Base-by-base conservation (phyloP, 305 asterid species). In the Fraxinus sp. region DNA sequence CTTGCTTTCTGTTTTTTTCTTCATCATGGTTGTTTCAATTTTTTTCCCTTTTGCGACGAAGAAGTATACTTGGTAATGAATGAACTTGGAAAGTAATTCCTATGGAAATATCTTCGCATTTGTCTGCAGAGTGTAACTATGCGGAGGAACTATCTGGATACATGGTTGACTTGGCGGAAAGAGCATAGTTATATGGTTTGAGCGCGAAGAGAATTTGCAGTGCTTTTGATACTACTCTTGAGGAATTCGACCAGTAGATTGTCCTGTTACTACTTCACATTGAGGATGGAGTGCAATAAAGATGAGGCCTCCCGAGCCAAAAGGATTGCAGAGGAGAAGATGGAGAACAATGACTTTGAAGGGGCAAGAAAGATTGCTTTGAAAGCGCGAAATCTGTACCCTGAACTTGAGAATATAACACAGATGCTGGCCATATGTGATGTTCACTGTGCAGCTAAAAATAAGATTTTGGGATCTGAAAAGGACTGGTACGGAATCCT, bases 401-500 rank as follows among this genome's bases (percentile, higher is more conserved):
- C 95, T 1, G 89, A 87, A 26, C 89, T 92, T n/a, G 92, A 89
- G 83, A 88, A 90, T 80, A 86, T 88, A 55, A 66, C 84, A 35
- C 94, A 90, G 87, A 79, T 91, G 41, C 76, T 89, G 20, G 84
- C 89, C 80, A 83, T 90, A 39, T 90, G 95, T 59, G 88, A 92
- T 78, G 95, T 88, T 74, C 91, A 90, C 62, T 86, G 91, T 85
- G 84, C 91, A 10, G 89, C 90, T 44, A 82, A 81, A 46, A 90
- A 79, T 49, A 80, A 30, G 39, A 13, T 86, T n/a, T 4, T 44
- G 28, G 95, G 92, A 78, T 82, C 86, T 11, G 94, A 89, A 11
- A 89, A 83, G 83, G 95, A 90, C 84, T 90, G 93, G 94, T 91
- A 91, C 74, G 90, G 87, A n/a, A 87, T 92, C 39, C 93, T 92